A percentile compares a stretch with the other conserved stretches of the same genome.
Evolutionary conservation across 306 rosid genomes (phyloP).

Genomic region (Trifolium dubium): DNA sequence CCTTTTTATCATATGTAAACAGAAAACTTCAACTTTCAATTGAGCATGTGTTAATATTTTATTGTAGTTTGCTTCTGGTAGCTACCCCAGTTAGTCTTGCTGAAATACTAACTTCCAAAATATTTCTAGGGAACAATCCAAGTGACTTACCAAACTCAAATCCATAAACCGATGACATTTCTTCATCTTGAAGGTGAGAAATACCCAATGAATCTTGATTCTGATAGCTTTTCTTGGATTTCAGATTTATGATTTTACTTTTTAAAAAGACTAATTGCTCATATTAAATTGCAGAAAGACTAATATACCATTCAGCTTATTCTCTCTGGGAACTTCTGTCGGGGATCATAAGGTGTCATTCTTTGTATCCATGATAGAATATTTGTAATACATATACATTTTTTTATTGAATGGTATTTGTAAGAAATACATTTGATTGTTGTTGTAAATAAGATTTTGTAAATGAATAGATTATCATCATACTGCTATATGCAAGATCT

Average conservation of each 20-base stretch:
- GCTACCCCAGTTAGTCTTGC: slow-evolving; percentile 23
- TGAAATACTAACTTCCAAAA: slow-evolving; percentile 34
- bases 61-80: background rate
- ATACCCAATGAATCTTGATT: slow-evolving; percentile 5
- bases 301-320: slow-evolving; percentile 30
- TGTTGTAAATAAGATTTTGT: slow-evolving; percentile 8
- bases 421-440: slow-evolving; percentile 24
- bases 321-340: background rate
- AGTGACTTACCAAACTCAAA: slow-evolving; percentile 52
- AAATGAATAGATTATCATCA: slow-evolving; percentile 16
- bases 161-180: slow-evolving; percentile 49
- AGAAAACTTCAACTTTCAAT: slow-evolving; percentile 13
- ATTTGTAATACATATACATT: slow-evolving; percentile 2
- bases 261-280: slow-evolving; percentile 11
- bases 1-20: background rate
- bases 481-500: slow-evolving; percentile 28
- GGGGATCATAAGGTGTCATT: slow-evolving; percentile 15
- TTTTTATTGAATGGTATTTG: slow-evolving; percentile 4
- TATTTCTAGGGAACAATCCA: slow-evolving; percentile 65
- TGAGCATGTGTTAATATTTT: background rate
- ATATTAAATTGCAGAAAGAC: slow-evolving; percentile 30
- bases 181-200: slow-evolving; percentile 49
- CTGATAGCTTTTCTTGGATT: slow-evolving; percentile 31
- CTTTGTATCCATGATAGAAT: background rate
- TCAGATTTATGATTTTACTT: slow-evolving; percentile 6